A percentile compares a stretch with the other conserved stretches of the same genome.
phyloP scores from a whole-genome alignment of 2,329 filamentous ascomycete genomes.

The Teratosphaeria pseudoeucalypti region DNA sequence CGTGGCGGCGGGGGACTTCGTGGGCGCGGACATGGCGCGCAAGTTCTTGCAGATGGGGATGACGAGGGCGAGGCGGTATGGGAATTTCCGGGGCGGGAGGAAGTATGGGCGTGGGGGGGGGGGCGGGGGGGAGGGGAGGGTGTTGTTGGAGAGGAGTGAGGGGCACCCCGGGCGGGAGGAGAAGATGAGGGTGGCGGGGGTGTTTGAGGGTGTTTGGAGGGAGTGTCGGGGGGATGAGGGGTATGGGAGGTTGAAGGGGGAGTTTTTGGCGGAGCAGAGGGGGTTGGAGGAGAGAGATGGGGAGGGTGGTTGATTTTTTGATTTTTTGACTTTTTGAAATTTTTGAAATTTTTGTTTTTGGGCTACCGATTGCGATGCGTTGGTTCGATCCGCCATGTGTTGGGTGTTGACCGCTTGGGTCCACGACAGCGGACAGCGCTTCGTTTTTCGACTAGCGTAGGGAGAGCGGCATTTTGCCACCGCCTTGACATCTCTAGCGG shows the following conservation, averaged over 20 bases:
- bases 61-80: constrained; percentile 51
- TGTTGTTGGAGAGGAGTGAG: constrained; percentile 34
- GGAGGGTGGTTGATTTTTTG: background rate
- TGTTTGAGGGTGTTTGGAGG: constrained; percentile 43
- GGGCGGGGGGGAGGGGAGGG: constrained; percentile 15
- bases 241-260: constrained; percentile 36
- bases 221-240: constrained; percentile 34
- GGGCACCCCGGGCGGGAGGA: constrained; percentile 38
- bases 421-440: too few species aligned
- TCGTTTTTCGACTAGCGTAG: too few species aligned
- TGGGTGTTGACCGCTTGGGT: too few species aligned
- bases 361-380: background rate
- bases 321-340: background rate
- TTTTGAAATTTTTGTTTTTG: background rate
- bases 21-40: constrained; percentile 54
- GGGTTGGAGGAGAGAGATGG: constrained; percentile 17
- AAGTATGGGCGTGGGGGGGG: constrained; percentile 39
- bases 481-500: too few species aligned
- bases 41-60: constrained; percentile 59
- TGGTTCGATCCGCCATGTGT: too few species aligned
- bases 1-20: constrained; percentile 43
- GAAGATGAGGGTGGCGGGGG: constrained; percentile 39
- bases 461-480: too few species aligned
- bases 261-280: constrained; percentile 39
- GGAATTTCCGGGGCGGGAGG: constrained; percentile 42